Percentiles rank a stretch among this genome's conserved stretches.
Conservation (phyloP, 1,284 basidiomycete genomes). For the Puccinia triticina region DNA sequence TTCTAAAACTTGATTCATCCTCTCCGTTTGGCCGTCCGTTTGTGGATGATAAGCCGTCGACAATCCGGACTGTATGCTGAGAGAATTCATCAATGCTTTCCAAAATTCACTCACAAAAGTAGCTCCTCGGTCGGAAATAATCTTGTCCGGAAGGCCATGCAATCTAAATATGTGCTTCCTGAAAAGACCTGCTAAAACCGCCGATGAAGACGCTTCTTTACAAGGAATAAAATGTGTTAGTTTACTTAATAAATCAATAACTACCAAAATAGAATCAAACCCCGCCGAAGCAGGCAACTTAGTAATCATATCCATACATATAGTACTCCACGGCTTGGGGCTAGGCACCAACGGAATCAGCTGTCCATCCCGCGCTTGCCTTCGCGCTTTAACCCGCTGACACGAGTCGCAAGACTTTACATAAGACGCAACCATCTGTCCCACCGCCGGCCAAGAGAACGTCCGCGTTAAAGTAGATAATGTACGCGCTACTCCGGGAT, state of each 20-base stretch:
- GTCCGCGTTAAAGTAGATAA: no score
- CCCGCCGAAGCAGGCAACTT: no score
- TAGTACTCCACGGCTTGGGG: neutral
- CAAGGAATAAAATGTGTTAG: no score
- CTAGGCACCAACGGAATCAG: neutral
- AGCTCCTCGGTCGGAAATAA: conserved; percentile 4
- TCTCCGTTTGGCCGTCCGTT: no score
- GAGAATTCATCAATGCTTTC: neutral
- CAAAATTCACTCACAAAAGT: conserved; percentile 21
- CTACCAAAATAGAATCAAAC: no score
- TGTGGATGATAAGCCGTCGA: conserved; percentile 24
- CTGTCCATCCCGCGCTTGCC: conserved; percentile 60
- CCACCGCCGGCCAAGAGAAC: conserved; percentile 24
- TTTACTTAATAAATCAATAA: no score
- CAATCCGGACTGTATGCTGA: neutral
- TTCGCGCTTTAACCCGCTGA: conserved; percentile 58
- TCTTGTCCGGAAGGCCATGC: conserved; percentile 14
- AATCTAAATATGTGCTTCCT: neutral
- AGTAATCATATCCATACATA: neutral
- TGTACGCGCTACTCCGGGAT: neutral
- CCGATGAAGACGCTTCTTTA: neutral
- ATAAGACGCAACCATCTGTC: neutral
- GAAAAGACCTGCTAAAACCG: neutral
- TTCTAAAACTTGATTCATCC: no score
- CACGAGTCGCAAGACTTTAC: conserved; percentile 60